Base-by-base conservation (phyloP, 768 basidiomycete species). In the Tulasnella sp. region DNA sequence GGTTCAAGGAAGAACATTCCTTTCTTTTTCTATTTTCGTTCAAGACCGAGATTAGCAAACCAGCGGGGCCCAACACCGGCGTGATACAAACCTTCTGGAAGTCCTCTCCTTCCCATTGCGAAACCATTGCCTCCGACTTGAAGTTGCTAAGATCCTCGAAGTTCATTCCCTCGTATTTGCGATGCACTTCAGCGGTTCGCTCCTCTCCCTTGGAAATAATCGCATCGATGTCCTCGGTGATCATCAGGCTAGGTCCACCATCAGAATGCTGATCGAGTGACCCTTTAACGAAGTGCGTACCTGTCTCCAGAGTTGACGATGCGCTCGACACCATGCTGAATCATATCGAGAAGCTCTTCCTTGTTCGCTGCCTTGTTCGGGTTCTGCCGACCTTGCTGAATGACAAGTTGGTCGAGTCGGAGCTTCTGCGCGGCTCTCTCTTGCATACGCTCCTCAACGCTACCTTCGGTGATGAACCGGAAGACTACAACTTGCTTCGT, bases 401-500 rank as follows among this genome's bases (percentile, higher is more conserved):
- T 98, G 81, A 98, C 97, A 16, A 99, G 88, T 86, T 98, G 97
- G 85, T 98, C 97, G 34, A 98, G 87, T 78, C 96, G 89, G 77
- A 98, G 88, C 86, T 98, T 99, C 87, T 98, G 97, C 5, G 96
- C 97, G 0, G 96, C 97, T 7, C 96, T 88, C 86, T 98, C 97
- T 40, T 98, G 86, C 89, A 98, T 97, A 46, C 96, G 91, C 86
- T 98, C 96, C 85, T 98, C 97, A 9, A 98, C 97, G 79, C 95
- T 96, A 72, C 93, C 94, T 86, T 97, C 95, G 0, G 97, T 97
- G 82, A 98, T 93, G 85, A 98, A 97, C n/a, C 97, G 88, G 88
- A 95, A 99, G 6, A 98, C 97, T 83, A 96, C 97, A 27, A 98
- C 97, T 85, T 98, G 96, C 86, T 97, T 98, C 71, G 94, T 97